These are phyloP conservation scores for Bothriochloa decipiens DNA, from an alignment of 176 grass and related monocot species.

Conservation along the genomic window DNA sequence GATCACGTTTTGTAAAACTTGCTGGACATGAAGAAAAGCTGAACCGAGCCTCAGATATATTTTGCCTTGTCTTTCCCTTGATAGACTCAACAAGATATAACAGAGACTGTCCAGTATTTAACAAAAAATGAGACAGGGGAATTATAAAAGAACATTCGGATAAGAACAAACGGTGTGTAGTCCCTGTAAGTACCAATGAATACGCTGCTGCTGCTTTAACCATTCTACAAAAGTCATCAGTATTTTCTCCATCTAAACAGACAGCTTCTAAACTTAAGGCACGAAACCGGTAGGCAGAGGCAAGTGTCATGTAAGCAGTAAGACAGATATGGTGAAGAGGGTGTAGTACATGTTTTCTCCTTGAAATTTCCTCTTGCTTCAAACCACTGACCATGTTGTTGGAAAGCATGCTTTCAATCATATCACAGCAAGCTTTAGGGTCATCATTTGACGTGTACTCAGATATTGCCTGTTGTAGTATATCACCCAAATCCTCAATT, in stretches of 20 bases:
- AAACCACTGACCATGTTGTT: constrained; percentile 42
- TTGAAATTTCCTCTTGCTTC: constrained; percentile 38
- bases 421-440: constrained; percentile 72
- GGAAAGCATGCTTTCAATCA: constrained; percentile 77
- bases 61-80: constrained; percentile 20
- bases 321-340: constrained; percentile 74
- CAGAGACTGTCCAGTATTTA: constrained; percentile 62
- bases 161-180: constrained; percentile 67
- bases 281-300: constrained; percentile 71
- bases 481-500: constrained; percentile 57
- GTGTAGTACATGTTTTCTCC: constrained; percentile 57
- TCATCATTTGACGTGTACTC: constrained; percentile 58
- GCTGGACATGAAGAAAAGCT: constrained; percentile 39
- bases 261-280: constrained; percentile 38
- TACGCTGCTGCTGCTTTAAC: constrained; percentile 65
- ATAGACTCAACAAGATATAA: constrained; percentile 56
- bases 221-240: constrained; percentile 50
- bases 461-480: constrained; percentile 67
- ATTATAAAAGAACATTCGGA: constrained; percentile 76
- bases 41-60: constrained; percentile 31
- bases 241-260: constrained; percentile 28
- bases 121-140: constrained; percentile 58
- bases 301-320: constrained; percentile 64
- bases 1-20: constrained; percentile 31
- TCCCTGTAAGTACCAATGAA: constrained; percentile 68